A percentile compares a stretch with the other conserved stretches of the same genome.
Conservation (phyloP, 139 green algal species). For the Coccomyxa sp. region DNA sequence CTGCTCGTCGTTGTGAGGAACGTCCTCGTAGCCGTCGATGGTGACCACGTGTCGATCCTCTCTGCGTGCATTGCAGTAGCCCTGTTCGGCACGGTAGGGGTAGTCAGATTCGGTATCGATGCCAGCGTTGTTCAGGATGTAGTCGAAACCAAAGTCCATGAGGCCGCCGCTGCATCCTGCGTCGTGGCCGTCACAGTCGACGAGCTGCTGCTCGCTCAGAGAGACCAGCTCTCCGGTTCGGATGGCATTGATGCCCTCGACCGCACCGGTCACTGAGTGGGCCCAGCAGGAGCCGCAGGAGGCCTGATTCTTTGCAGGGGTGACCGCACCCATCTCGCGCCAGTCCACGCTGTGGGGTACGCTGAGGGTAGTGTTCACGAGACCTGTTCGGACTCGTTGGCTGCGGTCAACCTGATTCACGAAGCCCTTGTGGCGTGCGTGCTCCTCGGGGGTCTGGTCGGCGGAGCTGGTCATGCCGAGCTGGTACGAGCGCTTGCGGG, state of each 20-base stretch:
- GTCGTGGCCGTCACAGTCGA: slow-evolving; percentile 77
- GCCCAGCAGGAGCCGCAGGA: slow-evolving; percentile 44
- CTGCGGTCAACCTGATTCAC: no score
- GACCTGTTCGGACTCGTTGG: no score
- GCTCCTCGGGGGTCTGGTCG: not conserved
- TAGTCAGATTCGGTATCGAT: slow-evolving; percentile 83
- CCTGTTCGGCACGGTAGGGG: slow-evolving; percentile 56
- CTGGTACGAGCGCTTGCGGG: not conserved
- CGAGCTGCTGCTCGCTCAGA: slow-evolving; percentile 88
- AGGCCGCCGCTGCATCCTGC: slow-evolving; percentile 39
- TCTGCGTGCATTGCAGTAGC: slow-evolving; percentile 43
- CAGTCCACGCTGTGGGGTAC: no score
- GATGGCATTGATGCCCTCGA: slow-evolving; percentile 82
- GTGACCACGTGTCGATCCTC: slow-evolving; percentile 27
- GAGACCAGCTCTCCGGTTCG: slow-evolving; percentile 68
- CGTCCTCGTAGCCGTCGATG: slow-evolving; percentile 80
- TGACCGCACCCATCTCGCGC: slow-evolving; percentile 71
- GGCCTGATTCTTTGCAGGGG: slow-evolving; percentile 87
- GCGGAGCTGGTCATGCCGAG: not conserved
- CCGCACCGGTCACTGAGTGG: slow-evolving; percentile 80
- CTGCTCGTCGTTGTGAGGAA: slow-evolving; percentile 52
- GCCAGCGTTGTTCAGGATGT: slow-evolving; percentile 65
- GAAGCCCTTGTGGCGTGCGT: no score
- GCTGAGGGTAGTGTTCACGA: no score
- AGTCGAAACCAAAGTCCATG: slow-evolving; percentile 39